Evolutionary conservation across 148 eudicot genomes (phyloP), one percentile per base, ranked within the genome.

Genomic region (Selenicereus undatus): DNA sequence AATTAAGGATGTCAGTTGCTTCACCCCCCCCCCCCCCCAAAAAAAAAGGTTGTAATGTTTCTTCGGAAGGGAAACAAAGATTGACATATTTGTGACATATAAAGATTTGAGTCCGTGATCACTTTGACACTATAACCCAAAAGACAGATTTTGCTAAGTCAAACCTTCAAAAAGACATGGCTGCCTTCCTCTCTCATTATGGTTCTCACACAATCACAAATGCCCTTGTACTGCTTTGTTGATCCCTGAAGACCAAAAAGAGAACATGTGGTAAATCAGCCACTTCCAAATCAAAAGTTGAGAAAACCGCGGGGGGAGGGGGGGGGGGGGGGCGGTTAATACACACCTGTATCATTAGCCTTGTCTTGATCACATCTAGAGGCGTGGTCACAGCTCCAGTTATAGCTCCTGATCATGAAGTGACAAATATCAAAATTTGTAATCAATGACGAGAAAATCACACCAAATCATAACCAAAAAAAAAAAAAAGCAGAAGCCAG

Each of bases 351-450:
- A 92, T 82, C 98, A 94, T 94, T 82, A 94, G 84, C 76, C 98
- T 87, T 62, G 98, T 94, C 79, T 94, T 94, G 81, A 94, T 89
- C 65, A 94, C 97, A 82, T 94, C 98, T 51, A 94, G 91, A 76
- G 97, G 98, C 43, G 98, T 94, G 11, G 98, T 94, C 72, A 89
- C 74, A 72, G 93, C 97, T 81, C 98, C 98, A 48, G 97, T 92
- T 74, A 94, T 86, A 72, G 92, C 97, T 73, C 98, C 98, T 94
- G 78, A 50, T 74, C 74, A 83, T 50, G 68, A 52, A 78, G 22
- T 73, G 68, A 21, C 30, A 18, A 35, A 52, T 30, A 18, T 13
- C 35, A 73, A 62, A 73, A n/a, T 73, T 35, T n/a, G 2, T 22
- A 64, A 64, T 64, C 68, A 64, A 9, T 18, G 8, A 39, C 3